Evolutionary conservation across 805 yeast species (phyloP).

Genomic region (Barnettozyma salicaria): DNA sequence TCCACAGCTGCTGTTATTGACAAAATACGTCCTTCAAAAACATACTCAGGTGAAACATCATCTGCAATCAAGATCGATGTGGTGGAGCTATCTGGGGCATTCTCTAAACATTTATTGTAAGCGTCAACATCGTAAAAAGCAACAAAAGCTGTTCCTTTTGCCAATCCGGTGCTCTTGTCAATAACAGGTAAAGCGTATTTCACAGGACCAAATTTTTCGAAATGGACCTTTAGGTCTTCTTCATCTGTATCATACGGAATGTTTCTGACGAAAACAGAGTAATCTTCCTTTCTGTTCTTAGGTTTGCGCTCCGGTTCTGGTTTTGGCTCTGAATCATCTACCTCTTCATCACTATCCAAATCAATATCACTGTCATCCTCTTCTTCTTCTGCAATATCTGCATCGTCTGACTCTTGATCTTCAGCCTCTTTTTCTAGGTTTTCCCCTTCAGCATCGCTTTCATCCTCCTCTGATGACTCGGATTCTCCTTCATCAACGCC

Average conservation of each 20-base stretch:
- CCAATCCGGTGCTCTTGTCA: constrained; percentile 78
- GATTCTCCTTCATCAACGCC: constrained; percentile 31
- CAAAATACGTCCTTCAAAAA: constrained; percentile 86
- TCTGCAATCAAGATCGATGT: constrained; percentile 77
- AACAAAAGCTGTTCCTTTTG: constrained; percentile 93
- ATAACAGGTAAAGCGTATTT: constrained; percentile 91
- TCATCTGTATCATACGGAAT: constrained; percentile 91
- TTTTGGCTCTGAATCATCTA: constrained; percentile 32
- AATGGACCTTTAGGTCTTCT: constrained; percentile 73
- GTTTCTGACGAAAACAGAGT: constrained; percentile 81
- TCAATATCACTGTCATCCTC: constrained; percentile 26
- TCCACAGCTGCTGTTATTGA: constrained; percentile 82
- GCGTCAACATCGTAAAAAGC: constrained; percentile 65
- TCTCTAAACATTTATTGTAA: constrained; percentile 59
- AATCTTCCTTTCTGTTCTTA: constrained; percentile 60
- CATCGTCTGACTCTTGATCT: constrained; percentile 26
- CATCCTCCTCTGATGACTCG: constrained; percentile 28
- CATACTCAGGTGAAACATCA: constrained; percentile 84
- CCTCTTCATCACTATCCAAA: constrained; percentile 30
- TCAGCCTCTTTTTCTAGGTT: constrained; percentile 25
- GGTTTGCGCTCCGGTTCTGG: constrained; percentile 31
- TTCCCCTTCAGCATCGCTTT: constrained; percentile 27
- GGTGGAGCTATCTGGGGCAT: constrained; percentile 70
- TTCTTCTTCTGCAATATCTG: constrained; percentile 24
- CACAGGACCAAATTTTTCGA: constrained; percentile 75